Percentiles rank a stretch among this genome's conserved stretches.
Evolutionary conservation across 768 basidiomycete genomes (phyloP).

Genomic region (Boletus barrowsii): DNA sequence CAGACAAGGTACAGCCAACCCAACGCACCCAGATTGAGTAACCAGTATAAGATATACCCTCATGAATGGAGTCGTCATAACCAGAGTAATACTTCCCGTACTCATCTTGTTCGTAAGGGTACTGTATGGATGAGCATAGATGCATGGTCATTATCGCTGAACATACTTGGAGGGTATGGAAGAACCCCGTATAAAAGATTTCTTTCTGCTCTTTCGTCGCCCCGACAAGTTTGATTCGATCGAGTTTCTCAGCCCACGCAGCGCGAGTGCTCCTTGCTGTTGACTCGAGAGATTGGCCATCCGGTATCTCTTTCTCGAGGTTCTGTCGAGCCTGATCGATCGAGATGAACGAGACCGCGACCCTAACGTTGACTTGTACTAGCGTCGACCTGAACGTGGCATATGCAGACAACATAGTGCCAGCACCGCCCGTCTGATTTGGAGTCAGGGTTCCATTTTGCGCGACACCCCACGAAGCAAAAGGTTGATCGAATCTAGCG

Average conservation of each 20-base stretch:
- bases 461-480: constrained; percentile 47
- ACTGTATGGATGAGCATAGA: constrained; percentile 39
- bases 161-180: constrained; percentile 57
- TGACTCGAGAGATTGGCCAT: constrained; percentile 46
- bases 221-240: constrained; percentile 47
- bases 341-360: constrained; percentile 76
- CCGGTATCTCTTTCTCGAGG: constrained; percentile 47
- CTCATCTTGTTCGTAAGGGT: constrained; percentile 75
- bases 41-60: constrained; percentile 70
- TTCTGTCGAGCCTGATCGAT: constrained; percentile 59
- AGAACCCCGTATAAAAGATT: constrained; percentile 60
- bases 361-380: constrained; percentile 47
- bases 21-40: constrained; percentile 72
- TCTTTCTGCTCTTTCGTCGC: constrained; percentile 46
- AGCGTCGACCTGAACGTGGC: constrained; percentile 38
- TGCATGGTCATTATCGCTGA: neutral
- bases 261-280: constrained; percentile 47
- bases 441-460: constrained; percentile 40
- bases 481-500: constrained; percentile 51
- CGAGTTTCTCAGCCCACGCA: constrained; percentile 58
- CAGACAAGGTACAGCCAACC: neutral
- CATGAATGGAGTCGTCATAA: constrained; percentile 64
- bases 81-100: constrained; percentile 70
- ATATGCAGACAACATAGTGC: constrained; percentile 50
- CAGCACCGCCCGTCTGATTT: constrained; percentile 33